Evolutionary conservation across 805 yeast species (phyloP).

Genomic region (Starmerella bombi): DNA sequence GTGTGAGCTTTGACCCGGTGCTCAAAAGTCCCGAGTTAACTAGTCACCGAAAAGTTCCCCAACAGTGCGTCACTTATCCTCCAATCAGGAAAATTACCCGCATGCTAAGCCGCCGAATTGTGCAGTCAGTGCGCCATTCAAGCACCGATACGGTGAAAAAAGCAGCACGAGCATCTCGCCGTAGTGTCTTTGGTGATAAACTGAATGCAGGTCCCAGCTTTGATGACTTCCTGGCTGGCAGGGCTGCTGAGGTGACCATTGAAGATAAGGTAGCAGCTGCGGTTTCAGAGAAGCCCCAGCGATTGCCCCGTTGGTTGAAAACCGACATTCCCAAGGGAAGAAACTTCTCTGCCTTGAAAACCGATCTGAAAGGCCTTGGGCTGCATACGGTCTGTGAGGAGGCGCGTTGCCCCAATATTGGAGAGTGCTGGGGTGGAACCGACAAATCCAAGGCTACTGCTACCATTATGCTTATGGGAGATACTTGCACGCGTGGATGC

Average conservation of each 20-base stretch:
- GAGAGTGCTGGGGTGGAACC: conserved; percentile 99
- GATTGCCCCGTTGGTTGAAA: conserved; percentile 86
- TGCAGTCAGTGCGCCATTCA: conserved; percentile 2
- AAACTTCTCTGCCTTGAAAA: conserved; percentile 63
- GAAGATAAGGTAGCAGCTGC: conserved; percentile 51
- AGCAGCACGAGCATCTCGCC: conserved; percentile 5
- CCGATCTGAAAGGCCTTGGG: conserved; percentile 76
- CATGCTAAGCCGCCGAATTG: conserved; percentile 5
- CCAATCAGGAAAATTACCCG: no score
- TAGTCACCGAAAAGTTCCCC: no score
- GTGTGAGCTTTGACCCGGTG: no score
- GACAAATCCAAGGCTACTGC: conserved; percentile 85
- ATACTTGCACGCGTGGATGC: conserved; percentile 98
- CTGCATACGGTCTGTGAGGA: conserved; percentile 96
- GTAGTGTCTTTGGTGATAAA: conserved; percentile 41
- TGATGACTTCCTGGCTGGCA: conserved; percentile 77
- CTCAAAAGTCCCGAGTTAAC: no score
- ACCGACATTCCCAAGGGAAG: conserved; percentile 95
- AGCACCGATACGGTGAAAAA: conserved; percentile 6
- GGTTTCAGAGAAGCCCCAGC: conserved; percentile 29
- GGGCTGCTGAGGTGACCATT: conserved; percentile 45
- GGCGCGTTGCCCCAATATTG: conserved; percentile 98
- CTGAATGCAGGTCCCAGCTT: conserved; percentile 81
- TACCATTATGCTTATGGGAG: conserved; percentile 96
- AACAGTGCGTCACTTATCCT: no score